A percentile compares a stretch with the other conserved stretches of the same genome.
Evolutionary conservation across 2,329 filamentous ascomycete genomes (phyloP).

Genomic region (Chaetothyriales sp.): DNA sequence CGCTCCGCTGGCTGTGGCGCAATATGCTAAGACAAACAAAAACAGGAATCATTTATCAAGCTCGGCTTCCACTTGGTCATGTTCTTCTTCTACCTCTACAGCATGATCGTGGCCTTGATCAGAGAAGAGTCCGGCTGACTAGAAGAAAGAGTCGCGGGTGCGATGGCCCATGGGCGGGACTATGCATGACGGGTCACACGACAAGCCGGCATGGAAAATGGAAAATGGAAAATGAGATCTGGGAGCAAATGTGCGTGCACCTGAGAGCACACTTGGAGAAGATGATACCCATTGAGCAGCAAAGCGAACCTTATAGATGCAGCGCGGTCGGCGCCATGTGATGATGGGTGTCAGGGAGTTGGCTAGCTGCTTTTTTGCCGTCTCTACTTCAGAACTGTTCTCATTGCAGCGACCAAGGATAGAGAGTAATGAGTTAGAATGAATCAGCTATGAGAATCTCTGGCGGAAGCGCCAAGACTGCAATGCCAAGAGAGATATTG

Average conservation of each 20-base stretch:
- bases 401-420: not conserved
- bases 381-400: not conserved
- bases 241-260: not conserved
- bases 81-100: constrained; percentile 99
- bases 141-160: constrained; percentile 24
- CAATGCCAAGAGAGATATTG: too few species aligned
- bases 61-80: constrained; percentile 96
- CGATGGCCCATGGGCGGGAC: constrained; percentile 23
- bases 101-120: constrained; percentile 95
- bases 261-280: not conserved
- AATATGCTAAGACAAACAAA: constrained; percentile 1
- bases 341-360: not conserved
- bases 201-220: not conserved
- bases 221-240: not conserved
- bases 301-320: not conserved
- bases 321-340: not conserved
- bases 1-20: not conserved
- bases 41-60: constrained; percentile 94
- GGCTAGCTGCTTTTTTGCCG: not conserved
- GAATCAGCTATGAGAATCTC: not conserved
- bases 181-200: constrained; percentile 1
- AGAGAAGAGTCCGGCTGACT: constrained; percentile 77
- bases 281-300: not conserved
- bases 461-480: too few species aligned
- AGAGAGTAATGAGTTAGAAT: not conserved